phyloP scores from a whole-genome alignment of 805 yeast species.

The Candida pseudofarinosa region DNA sequence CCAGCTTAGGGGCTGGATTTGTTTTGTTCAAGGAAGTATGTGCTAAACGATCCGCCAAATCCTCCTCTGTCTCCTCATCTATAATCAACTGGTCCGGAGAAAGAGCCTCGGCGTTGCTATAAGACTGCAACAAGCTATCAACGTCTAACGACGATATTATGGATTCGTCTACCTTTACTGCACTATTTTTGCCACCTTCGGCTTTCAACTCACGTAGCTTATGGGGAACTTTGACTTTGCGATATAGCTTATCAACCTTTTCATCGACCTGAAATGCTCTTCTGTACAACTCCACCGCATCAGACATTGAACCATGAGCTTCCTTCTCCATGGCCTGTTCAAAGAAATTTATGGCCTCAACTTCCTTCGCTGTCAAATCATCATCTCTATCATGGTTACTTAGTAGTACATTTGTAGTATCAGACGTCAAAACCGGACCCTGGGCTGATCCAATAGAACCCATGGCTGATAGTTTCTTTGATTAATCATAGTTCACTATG shows the following conservation, averaged over 20 bases:
- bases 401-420: neutral
- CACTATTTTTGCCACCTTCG: slow-evolving; percentile 26
- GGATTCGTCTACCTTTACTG: slow-evolving; percentile 30
- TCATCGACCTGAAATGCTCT: slow-evolving; percentile 58
- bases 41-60: slow-evolving; percentile 22
- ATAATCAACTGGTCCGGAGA: slow-evolving; percentile 15
- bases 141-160: slow-evolving; percentile 40
- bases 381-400: neutral
- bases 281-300: slow-evolving; percentile 71
- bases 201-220: slow-evolving; percentile 24
- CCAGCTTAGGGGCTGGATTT: slow-evolving; percentile 10
- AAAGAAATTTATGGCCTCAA: slow-evolving; percentile 58
- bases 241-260: slow-evolving; percentile 64
- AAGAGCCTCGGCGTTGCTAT: slow-evolving; percentile 23
- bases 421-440: neutral
- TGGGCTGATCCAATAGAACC: neutral
- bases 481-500: too few species aligned
- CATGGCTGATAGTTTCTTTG: neutral
- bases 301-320: slow-evolving; percentile 70
- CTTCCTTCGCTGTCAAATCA: slow-evolving; percentile 10
- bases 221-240: slow-evolving; percentile 50
- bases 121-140: slow-evolving; percentile 33
- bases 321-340: slow-evolving; percentile 72
- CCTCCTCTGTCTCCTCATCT: slow-evolving; percentile 11
- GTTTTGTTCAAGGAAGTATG: slow-evolving; percentile 19